Percentiles rank a stretch among this genome's conserved stretches.
These are phyloP conservation scores for Emericellopsis cladophorae DNA, from an alignment of 2,329 filamentous ascomycete species.

Conservation along the genomic window DNA sequence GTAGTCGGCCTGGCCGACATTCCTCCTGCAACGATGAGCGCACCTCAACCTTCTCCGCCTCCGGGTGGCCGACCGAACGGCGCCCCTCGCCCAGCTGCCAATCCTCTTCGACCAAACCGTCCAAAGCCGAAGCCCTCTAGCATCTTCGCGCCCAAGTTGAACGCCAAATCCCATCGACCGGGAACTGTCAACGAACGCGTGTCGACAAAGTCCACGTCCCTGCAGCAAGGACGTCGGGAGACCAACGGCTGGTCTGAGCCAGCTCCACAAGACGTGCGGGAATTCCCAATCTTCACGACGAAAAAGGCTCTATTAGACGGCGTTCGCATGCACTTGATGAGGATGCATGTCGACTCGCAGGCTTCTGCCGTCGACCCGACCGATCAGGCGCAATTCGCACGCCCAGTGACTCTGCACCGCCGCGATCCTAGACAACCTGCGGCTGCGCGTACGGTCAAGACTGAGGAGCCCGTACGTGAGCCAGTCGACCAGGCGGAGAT, in stretches of 20 bases:
- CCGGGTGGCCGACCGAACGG: slow-evolving; percentile 14
- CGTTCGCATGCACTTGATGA: slow-evolving; percentile 77
- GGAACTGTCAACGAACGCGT: not conserved
- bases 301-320: slow-evolving; percentile 70
- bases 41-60: slow-evolving; percentile 21
- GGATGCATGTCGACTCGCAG: slow-evolving; percentile 50
- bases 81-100: slow-evolving; percentile 4
- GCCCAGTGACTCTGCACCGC: slow-evolving; percentile 79
- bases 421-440: slow-evolving; percentile 67
- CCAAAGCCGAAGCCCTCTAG: slow-evolving; percentile 53
- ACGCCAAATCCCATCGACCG: slow-evolving; percentile 9
- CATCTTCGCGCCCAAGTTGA: slow-evolving; percentile 31
- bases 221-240: slow-evolving; percentile 27
- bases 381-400: slow-evolving; percentile 66
- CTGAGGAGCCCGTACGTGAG: slow-evolving; percentile 32
- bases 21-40: slow-evolving; percentile 25
- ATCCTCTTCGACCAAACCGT: slow-evolving; percentile 24
- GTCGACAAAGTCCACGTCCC: not conserved
- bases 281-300: slow-evolving; percentile 65
- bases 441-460: slow-evolving; percentile 50
- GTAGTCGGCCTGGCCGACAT: slow-evolving; percentile 1
- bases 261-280: slow-evolving; percentile 33
- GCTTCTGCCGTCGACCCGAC: slow-evolving; percentile 55
- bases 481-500: slow-evolving; percentile 43
- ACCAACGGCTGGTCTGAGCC: slow-evolving; percentile 47